A percentile compares a stretch with the other conserved stretches of the same genome.
phyloP scores from a whole-genome alignment of 2,329 filamentous ascomycete genomes.

The Didymella segeticola region DNA sequence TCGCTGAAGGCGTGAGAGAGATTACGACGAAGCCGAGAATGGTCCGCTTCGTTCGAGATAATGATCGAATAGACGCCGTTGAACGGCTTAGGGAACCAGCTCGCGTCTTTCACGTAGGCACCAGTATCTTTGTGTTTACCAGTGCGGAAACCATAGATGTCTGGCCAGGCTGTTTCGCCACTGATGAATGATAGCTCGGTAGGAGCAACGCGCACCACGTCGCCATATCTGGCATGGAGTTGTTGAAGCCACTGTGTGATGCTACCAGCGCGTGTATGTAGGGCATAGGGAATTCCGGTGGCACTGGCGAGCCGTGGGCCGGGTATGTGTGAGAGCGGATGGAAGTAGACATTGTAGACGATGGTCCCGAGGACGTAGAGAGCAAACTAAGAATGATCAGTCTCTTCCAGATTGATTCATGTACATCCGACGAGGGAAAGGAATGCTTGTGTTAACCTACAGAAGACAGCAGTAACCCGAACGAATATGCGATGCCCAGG shows the following conservation, averaged over 20 bases:
- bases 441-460: too few species aligned
- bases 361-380: conserved; percentile 21
- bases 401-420: too few species aligned
- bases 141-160: conserved; percentile 52
- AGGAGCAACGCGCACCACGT: conserved; percentile 52
- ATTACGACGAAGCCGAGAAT: conserved; percentile 47
- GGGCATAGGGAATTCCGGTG: conserved; percentile 42
- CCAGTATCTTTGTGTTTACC: conserved; percentile 46
- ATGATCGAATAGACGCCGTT: conserved; percentile 42
- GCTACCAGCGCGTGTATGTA: conserved; percentile 34
- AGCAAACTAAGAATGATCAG: conserved; percentile 13
- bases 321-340: conserved; percentile 53
- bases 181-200: conserved; percentile 54
- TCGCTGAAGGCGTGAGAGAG: conserved; percentile 53
- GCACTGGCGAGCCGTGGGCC: conserved; percentile 49
- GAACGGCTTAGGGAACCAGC: conserved; percentile 43
- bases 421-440: too few species aligned
- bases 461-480: conserved; percentile 17
- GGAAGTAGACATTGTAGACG: conserved; percentile 52
- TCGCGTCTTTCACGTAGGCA: conserved; percentile 47
- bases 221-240: conserved; percentile 52
- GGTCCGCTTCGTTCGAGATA: conserved; percentile 34
- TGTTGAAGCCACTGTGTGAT: conserved; percentile 33
- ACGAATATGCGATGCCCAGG: conserved; percentile 17
- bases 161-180: conserved; percentile 52